Base-by-base conservation (phyloP, 208 protist genomes). In the Naegleria lovaniensis region DNA sequence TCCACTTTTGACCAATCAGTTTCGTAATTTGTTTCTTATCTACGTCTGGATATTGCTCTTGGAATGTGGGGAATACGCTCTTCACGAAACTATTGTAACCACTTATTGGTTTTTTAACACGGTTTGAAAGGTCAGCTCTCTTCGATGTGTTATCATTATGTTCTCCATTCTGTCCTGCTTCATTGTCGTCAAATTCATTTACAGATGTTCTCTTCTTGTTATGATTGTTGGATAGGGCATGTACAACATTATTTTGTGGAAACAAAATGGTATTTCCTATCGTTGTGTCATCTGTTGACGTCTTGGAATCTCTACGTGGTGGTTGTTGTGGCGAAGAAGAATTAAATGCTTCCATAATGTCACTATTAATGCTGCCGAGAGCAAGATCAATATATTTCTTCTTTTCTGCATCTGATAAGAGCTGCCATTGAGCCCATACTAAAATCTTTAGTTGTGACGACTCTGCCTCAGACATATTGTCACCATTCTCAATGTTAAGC, bases 1-100 rank as follows among this genome's bases (percentile, higher is more conserved):
- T 90, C 88, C 88, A 90, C n/a, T 76, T 84, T 29, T 85, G 41
- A 59, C 88, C 88, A 5, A 90, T 90, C 6, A 90, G 19, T 39
- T 85, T 90, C 11, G 25, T 38, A 33, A 90, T 38, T 76, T 90
- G n/a, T 19, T 86, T 86, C n/a, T 38, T 84, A 38, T 15, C 7
- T 19, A 90, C 9, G 19, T 58, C 36, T 58, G 88, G 88, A 90
- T 90, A 41, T 22, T 55, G 9, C 0, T 39, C 16, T 40, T 90
- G 19, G 4, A 90, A n/a, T 16, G 59, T 29, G 13, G 19, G n/a
- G n/a, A 90, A 90, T 1, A 76, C 40, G 11, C n/a, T 55, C 22
- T 90, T 90, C 16, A 39, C 59, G 19, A 76, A 90, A 38, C 59
- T 85, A 19, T 90, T 90, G 41, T 90, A 90, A 40, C 25, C 88